These are phyloP conservation scores for Candida silvatica DNA, from an alignment of 805 yeast species.

Conservation along the genomic window DNA sequence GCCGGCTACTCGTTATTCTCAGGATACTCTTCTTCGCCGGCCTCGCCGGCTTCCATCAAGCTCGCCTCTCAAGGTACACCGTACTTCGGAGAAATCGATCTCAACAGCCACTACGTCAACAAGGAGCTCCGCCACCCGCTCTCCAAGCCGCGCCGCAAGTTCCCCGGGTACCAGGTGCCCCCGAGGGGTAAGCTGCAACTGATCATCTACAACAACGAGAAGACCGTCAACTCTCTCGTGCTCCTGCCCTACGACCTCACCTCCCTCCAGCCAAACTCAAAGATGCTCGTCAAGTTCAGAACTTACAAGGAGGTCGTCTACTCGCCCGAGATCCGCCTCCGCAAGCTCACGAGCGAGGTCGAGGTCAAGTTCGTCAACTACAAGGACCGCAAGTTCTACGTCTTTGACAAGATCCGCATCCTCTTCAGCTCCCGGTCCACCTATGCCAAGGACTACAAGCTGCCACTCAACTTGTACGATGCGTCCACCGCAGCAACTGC, in stretches of 20 bases:
- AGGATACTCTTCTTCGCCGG: not conserved
- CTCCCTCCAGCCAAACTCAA: constrained; percentile 14
- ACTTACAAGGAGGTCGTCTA: constrained; percentile 14
- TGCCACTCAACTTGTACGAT: constrained; percentile 11
- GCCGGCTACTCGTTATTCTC: too few relatives aligned
- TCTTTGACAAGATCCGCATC: constrained; percentile 23
- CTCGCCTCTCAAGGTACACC: constrained; percentile 12
- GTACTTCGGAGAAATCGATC: constrained; percentile 23
- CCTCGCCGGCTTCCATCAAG: not conserved
- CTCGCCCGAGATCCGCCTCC: constrained; percentile 9
- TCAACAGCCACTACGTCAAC: constrained; percentile 17
- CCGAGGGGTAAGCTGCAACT: constrained; percentile 21
- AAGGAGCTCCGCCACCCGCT: constrained; percentile 9
- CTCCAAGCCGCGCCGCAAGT: constrained; percentile 10
- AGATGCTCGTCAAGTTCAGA: constrained; percentile 20
- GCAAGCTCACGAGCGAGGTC: constrained; percentile 17
- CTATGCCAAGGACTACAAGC: constrained; percentile 11
- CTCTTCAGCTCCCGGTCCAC: constrained; percentile 18
- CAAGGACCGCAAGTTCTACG: constrained; percentile 16
- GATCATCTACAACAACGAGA: constrained; percentile 22
- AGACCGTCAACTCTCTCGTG: constrained; percentile 16
- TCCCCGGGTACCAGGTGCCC: constrained; percentile 23
- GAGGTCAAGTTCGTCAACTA: constrained; percentile 21
- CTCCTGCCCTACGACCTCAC: constrained; percentile 20
- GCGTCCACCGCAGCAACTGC: too few relatives aligned